Base-by-base conservation (phyloP, 2,329 filamentous ascomycete genomes). In the Phialophora verrucosa region DNA sequence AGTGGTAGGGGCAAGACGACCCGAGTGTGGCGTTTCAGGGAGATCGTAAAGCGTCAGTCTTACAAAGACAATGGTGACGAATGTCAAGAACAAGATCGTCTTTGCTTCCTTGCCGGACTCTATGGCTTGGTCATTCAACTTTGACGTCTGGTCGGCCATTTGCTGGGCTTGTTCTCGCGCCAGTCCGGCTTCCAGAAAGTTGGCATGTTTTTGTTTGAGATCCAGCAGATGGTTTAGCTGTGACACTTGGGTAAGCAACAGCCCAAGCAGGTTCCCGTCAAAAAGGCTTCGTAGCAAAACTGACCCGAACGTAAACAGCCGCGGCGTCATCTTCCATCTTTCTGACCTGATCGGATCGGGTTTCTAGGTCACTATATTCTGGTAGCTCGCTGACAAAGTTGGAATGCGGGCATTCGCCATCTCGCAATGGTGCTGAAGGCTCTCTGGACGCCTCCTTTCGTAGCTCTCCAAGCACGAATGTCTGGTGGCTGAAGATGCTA, bases 31-130 rank as follows among this genome's bases (percentile, higher is more conserved):
- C 47, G n/a, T 3, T n/a, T n/a, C n/a, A 50, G n/a, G 23, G 2
- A 50, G 23, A 4, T 25, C 2, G 4, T 25, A 50, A 20, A 10
- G 47, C 2, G 7, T 20, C 47, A 5, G 47, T 50, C 47, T 50
- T 50, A 50, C 47, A 50, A 50, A 50, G 23, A 50, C 47, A 25
- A 50, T 50, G 47, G 47, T 50, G 47, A 50, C 47, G 47, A 50
- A 50, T 3, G 47, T 50, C 47, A 50, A 17, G n/a, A 50, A 50
- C 23, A 50, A 10, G 1, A 50, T 50, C 1, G 47, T 50, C 47
- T 50, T 50, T 25, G 47, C 47, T 50, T 50, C 47, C 17, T 50
- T 50, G 7, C 47, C 47, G n/a, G 47, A 50, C 23, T 50, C 47
- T 8, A 50, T 50, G 10, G 47, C 47, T 23, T 50, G 47, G 10